Base-by-base conservation (phyloP, 2,329 filamentous ascomycete genomes). In the Rutstroemia sp. region DNA sequence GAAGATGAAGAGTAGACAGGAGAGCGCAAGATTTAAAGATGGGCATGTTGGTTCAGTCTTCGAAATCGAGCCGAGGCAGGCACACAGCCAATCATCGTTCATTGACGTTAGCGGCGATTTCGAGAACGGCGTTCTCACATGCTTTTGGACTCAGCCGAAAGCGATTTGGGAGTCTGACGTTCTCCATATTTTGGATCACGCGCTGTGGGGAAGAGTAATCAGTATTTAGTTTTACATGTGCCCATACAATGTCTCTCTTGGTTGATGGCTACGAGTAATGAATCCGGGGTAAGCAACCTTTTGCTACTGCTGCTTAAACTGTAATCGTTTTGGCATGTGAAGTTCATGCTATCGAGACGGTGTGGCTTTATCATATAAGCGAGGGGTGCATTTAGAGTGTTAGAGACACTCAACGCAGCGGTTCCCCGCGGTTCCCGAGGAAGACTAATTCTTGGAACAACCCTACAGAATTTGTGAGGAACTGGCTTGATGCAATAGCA, bases 1-100 rank as follows among this genome's bases (percentile, higher is more conserved):
- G 34, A 45, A 25, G 37, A 48, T 19, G n/a, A 51, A 44, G 21
- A 14, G 30, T 2, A 12, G 30, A 12, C 30, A 34, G 30, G 10
- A 34, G 30, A 34, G 2, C 3, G 30, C 30, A 34, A 37, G 14
- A 37, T 21, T 23, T 4, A 19, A 56, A 19, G 27, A n/a, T 37
- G 38, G 25, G 19, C 10, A 45, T n/a, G 17, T 19, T 42, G 14
- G 38, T 19, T 38, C 25, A 51, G 27, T 44, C 12, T n/a, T 44
- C 10, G 42, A 55, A 14, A 34, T 42, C 34, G 45, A 54, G 51
- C 58, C 58, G 56, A 57, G 58, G 58, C 34, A 48, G 54, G 19
- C 38, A 17, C 50, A 17, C 19, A 50, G 38, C 46, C 53, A 55
- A 55, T 55, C 53, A 55, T 38, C 30, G 30, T 34, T 34, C 30